Evolutionary conservation across 192 early-diverging fungal species (phyloP), one percentile per base, ranked within the genome.

Genomic region (Backusella australiensis): DNA sequence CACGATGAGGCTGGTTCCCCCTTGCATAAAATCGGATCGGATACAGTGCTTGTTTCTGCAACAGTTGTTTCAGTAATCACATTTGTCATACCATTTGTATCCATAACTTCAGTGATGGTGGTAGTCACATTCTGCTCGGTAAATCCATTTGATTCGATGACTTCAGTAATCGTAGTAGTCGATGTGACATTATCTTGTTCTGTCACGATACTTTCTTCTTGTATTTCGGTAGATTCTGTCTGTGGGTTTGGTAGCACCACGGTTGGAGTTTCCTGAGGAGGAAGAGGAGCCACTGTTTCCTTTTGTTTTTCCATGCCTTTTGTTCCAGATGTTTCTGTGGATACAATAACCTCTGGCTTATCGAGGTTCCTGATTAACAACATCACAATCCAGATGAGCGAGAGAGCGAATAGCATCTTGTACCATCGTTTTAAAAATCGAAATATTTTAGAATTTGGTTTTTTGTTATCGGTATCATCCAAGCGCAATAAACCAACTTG

Each of bases 11-110:
- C 56, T 63, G 23, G 23, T 63, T 63, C 56, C 21, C 56, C 56
- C 11, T 63, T 63, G 23, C 21, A 63, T 63, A 29, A 63, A 29
- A 63, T 63, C 3, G 56, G 12, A 12, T 63, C 23, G 26, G 56
- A 12, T 63, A 9, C 56, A 63, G 26, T 6, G 2, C 23, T 63
- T 23, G 9, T 63, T 63, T 63, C 56, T 63, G 56, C 56, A 63
- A 63, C 23, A 11, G 56, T 63, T 12, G 56, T 63, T 63, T 63
- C 56, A 63, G 56, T 63, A 11, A 63, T 8, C 23, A 63, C 56
- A 63, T 63, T 63, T 29, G 56, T 63, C 56, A 63, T 63, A 63
- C 56, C 56, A 29, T 63, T 63, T 63, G 56, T 23, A n/a, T 63
- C 56, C 56, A 63, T 11, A 12, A 63, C 26, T 63, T 63, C 56